A percentile compares a stretch with the other conserved stretches of the same genome.
Conservation (phyloP, 805 yeast genomes). For the Nakazawaea wickerhamii region DNA sequence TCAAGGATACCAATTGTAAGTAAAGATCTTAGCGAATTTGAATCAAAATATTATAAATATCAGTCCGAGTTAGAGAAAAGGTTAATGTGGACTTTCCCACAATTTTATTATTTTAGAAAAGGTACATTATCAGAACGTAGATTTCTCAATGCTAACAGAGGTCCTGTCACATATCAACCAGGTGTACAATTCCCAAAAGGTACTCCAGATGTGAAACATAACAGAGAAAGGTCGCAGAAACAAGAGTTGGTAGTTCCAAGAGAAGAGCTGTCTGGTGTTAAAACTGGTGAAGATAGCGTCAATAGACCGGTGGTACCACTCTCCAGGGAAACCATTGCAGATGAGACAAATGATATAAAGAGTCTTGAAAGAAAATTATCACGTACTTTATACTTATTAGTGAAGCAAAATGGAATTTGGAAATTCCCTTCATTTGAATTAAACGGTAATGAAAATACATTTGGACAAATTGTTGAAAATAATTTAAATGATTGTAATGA, state of each 20-base stretch:
- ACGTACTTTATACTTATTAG: constrained; percentile 72
- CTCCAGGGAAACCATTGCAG: constrained; percentile 75
- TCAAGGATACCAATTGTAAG: constrained; percentile 84
- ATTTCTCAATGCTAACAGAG: constrained; percentile 67
- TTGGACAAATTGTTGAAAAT: constrained; percentile 69
- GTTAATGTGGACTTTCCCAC: constrained; percentile 96
- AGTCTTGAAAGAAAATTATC: constrained; percentile 77
- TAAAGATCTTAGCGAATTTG: constrained; percentile 68
- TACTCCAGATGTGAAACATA: constrained; percentile 77
- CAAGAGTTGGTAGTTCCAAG: constrained; percentile 77
- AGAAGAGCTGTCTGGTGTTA: constrained; percentile 35
- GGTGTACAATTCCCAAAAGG: constrained; percentile 80
- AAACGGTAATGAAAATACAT: constrained; percentile 37
- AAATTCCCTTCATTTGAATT: constrained; percentile 68
- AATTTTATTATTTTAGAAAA: constrained; percentile 82
- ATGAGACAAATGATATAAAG: constrained; percentile 49
- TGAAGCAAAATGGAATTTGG: constrained; percentile 57
- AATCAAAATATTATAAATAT: constrained; percentile 69
- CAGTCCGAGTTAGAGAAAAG: constrained; percentile 84
- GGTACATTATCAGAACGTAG: constrained; percentile 87
- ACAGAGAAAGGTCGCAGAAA: constrained; percentile 81
- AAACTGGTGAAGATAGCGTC: constrained; percentile 41
- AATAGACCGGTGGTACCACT: constrained; percentile 65
- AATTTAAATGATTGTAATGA: constrained; percentile 76
- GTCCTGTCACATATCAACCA: constrained; percentile 68